phyloP scores from a whole-genome alignment of 176 grass and related monocot genomes.

The Tuctoria greenei region DNA sequence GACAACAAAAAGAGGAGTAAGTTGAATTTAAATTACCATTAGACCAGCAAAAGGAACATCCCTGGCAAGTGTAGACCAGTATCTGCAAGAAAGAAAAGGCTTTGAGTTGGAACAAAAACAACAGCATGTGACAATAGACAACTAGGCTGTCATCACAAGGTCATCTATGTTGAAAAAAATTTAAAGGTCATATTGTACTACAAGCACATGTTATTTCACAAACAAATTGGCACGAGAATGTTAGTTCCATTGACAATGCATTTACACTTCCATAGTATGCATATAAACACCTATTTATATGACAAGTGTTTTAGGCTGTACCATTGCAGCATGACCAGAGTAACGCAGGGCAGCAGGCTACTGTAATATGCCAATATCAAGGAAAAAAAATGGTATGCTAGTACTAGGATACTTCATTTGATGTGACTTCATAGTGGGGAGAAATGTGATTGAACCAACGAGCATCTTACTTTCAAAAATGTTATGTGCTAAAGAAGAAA shows the following conservation, averaged over 20 bases:
- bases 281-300: conserved; percentile 23
- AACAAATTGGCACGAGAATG: background rate
- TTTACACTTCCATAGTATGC: background rate
- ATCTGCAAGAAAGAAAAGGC: conserved; percentile 53
- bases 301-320: background rate
- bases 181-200: conserved; percentile 15
- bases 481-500: background rate
- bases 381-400: background rate
- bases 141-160: conserved; percentile 21
- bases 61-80: conserved; percentile 96
- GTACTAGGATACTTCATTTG: background rate
- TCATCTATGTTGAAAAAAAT: conserved; percentile 21
- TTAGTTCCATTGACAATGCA: background rate
- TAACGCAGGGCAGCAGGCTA: background rate
- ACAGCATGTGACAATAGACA: background rate
- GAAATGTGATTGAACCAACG: background rate
- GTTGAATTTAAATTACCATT: conserved; percentile 59
- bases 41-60: conserved; percentile 98
- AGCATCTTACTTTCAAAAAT: background rate
- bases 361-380: background rate
- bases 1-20: conserved; percentile 22
- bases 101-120: background rate
- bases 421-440: background rate
- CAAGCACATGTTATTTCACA: background rate
- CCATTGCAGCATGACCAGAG: background rate